Percentiles rank a stretch among this genome's conserved stretches.
Conservation (phyloP, 495 filamentous ascomycete genomes). For the Alectoria sarmentosa region DNA sequence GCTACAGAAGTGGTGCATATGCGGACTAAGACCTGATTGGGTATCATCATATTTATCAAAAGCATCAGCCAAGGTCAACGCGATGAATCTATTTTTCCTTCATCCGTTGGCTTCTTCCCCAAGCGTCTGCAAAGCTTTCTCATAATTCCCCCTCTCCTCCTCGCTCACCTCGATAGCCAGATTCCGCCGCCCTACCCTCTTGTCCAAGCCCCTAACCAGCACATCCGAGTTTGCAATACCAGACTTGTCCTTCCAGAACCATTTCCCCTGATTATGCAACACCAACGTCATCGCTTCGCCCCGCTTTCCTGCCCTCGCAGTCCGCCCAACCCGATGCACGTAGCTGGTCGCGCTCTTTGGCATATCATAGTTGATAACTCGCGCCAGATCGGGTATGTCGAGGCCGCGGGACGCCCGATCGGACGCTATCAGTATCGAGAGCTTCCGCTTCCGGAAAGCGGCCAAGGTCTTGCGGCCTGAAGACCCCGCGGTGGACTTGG, state of each 20-base stretch:
- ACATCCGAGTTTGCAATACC: slow-evolving; percentile 47
- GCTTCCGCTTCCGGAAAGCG: slow-evolving; percentile 54
- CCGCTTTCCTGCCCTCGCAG: slow-evolving; percentile 30
- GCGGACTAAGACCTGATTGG: background rate
- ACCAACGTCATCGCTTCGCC: slow-evolving; percentile 81
- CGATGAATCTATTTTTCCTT: background rate
- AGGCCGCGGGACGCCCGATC: slow-evolving; percentile 89
- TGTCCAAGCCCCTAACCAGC: slow-evolving; percentile 32
- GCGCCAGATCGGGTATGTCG: slow-evolving; percentile 69
- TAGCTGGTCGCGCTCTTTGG: slow-evolving; percentile 74
- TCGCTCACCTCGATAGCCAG: background rate
- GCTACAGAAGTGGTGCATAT: background rate
- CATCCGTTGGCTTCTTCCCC: background rate
- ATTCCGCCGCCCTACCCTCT: background rate
- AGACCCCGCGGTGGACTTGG: slow-evolving; percentile 63
- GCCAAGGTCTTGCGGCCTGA: slow-evolving; percentile 54
- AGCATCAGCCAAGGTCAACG: background rate
- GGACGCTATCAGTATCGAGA: slow-evolving; percentile 76
- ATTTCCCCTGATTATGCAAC: slow-evolving; percentile 65
- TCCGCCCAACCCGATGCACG: slow-evolving; percentile 88
- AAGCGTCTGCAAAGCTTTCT: background rate
- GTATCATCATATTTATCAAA: background rate
- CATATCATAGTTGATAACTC: slow-evolving; percentile 93
- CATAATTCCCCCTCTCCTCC: background rate
- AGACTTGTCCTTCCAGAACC: slow-evolving; percentile 66